A percentile compares a stretch with the other conserved stretches of the same genome.
These are phyloP conservation scores for Comarum palustre DNA, from an alignment of 306 rosid species.

Conservation along the genomic window DNA sequence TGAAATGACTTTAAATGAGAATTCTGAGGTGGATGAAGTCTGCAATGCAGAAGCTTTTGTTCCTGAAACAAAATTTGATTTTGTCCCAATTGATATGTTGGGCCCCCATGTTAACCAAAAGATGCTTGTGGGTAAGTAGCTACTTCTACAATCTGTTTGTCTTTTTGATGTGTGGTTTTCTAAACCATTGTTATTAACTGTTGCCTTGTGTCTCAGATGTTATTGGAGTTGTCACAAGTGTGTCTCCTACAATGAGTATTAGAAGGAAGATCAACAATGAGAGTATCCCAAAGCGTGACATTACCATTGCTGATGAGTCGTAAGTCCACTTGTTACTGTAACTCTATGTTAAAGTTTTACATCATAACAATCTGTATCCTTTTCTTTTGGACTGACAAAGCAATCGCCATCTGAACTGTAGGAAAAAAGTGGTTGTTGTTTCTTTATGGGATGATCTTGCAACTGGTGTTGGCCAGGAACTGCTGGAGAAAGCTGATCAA, in stretches of 20 bases:
- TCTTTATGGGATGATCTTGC: constrained; percentile 95
- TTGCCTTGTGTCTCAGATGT: constrained; percentile 49
- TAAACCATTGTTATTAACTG: too few species aligned
- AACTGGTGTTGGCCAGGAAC: constrained; percentile 67
- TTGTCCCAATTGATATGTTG: constrained; percentile 75
- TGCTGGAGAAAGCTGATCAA: constrained; percentile 61
- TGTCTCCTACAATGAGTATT: constrained; percentile 82
- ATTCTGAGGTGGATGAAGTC: constrained; percentile 90
- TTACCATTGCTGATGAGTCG: constrained; percentile 92
- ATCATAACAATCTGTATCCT: background rate
- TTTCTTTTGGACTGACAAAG: background rate
- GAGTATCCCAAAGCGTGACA: constrained; percentile 79
- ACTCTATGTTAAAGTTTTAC: background rate
- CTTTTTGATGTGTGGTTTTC: background rate
- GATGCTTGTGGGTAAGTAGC: constrained; percentile 75
- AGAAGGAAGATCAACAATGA: constrained; percentile 80
- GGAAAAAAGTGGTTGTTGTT: constrained; percentile 81
- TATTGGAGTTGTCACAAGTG: constrained; percentile 79
- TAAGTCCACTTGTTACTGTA: constrained; percentile 19
- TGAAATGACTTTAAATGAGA: constrained; percentile 83
- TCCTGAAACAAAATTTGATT: constrained; percentile 70
- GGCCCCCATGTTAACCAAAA: constrained; percentile 73
- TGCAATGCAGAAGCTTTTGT: constrained; percentile 60
- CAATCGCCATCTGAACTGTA: constrained; percentile 28
- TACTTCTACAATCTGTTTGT: background rate